phyloP scores from a whole-genome alignment of 192 early-diverging fungal genomes.

The Linnemannia elongata region DNA sequence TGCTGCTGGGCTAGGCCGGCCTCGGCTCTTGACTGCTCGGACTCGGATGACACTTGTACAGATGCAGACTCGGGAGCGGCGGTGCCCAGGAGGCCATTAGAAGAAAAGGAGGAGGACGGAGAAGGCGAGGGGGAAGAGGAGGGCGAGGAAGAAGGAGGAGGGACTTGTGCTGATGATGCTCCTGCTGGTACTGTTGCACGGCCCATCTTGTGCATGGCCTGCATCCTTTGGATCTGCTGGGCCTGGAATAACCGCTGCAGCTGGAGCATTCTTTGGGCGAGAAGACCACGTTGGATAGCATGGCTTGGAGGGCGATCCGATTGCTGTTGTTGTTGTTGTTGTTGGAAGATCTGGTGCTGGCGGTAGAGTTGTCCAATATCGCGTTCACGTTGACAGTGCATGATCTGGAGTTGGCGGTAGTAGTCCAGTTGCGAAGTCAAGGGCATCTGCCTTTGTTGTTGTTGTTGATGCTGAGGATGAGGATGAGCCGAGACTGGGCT shows the following conservation, averaged over 20 bases:
- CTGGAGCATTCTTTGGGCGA: conserved; percentile 38
- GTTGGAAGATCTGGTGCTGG: conserved; percentile 20
- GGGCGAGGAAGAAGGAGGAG: not conserved
- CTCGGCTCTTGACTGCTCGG: not conserved
- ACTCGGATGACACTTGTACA: not conserved
- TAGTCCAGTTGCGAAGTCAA: conserved; percentile 33
- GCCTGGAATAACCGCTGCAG: conserved; percentile 38
- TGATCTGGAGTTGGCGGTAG: conserved; percentile 47
- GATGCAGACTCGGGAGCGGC: not conserved
- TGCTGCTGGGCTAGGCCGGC: not conserved
- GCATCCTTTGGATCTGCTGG: conserved; percentile 46
- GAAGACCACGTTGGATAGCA: conserved; percentile 25
- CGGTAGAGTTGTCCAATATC: conserved; percentile 37
- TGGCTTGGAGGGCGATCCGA: conserved; percentile 22
- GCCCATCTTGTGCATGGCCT: conserved; percentile 38
- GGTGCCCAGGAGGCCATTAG: not conserved
- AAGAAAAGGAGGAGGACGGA: not conserved
- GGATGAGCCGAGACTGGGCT: conserved; percentile 5
- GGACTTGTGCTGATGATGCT: not conserved
- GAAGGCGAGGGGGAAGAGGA: not conserved
- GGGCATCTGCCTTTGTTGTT: conserved; percentile 23
- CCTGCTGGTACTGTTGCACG: conserved; percentile 8
- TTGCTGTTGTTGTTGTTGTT: conserved; percentile 25
- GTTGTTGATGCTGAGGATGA: conserved; percentile 24
- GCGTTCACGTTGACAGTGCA: conserved; percentile 44